Percentiles rank a stretch among this genome's conserved stretches.
Conservation (phyloP, 306 rosid species). For the Notholithocarpus densiflorus region DNA sequence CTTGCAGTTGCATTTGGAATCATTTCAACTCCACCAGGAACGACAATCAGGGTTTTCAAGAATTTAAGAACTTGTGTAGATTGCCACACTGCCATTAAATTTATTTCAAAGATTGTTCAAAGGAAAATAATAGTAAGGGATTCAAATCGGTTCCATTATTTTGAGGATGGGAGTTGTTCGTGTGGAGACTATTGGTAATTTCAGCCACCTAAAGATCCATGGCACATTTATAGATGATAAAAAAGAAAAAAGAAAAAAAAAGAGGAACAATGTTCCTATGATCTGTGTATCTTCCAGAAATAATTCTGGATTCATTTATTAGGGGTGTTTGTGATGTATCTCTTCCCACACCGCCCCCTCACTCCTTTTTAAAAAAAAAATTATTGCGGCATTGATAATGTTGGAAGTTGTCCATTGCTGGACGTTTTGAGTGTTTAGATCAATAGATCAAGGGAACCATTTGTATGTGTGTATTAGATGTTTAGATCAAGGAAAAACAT, state of each 20-base stretch:
- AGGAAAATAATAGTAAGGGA: slow-evolving; percentile 27
- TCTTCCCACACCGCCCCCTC: too few relatives aligned
- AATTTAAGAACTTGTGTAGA: slow-evolving; percentile 31
- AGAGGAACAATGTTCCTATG: not conserved
- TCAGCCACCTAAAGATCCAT: too few relatives aligned
- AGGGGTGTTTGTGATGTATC: not conserved
- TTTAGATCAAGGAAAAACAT: too few relatives aligned
- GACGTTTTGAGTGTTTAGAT: too few relatives aligned
- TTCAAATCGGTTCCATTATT: slow-evolving; percentile 24
- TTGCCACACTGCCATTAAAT: slow-evolving; percentile 21
- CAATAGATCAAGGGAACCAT: too few relatives aligned
- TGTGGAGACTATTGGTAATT: slow-evolving; percentile 29
- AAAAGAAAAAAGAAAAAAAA: too few relatives aligned
- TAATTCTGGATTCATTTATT: not conserved
- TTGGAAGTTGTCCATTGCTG: too few relatives aligned
- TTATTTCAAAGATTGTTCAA: slow-evolving; percentile 14
- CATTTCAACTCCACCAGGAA: slow-evolving; percentile 16
- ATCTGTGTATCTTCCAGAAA: not conserved
- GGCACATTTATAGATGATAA: too few relatives aligned
- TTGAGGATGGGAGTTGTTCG: slow-evolving; percentile 27
- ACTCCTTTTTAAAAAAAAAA: too few relatives aligned
- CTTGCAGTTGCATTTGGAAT: slow-evolving; percentile 29
- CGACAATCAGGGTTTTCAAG: slow-evolving; percentile 29
- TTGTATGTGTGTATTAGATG: too few relatives aligned
- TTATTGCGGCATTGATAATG: too few relatives aligned